Conservation (phyloP, 257 asterid genomes). For the Solanum chmielewskii region DNA sequence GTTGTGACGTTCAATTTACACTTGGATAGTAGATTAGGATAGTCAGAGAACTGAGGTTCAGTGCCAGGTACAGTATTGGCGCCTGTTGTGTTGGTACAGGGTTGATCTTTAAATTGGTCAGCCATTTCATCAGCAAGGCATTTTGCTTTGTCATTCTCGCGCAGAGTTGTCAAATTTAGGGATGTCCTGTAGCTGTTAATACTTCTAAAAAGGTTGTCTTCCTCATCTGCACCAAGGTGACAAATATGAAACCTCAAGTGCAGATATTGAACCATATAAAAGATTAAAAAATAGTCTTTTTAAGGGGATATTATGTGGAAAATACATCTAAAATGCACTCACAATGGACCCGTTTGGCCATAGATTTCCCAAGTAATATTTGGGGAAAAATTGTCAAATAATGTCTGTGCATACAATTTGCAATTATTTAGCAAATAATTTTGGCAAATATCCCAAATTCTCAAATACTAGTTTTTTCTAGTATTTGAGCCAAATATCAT, state of each 20-base stretch:
- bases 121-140: slow-evolving; percentile 80
- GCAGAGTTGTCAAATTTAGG: slow-evolving; percentile 50
- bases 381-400: too few species aligned
- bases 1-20: slow-evolving; percentile 69
- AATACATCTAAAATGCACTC: background rate
- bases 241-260: background rate
- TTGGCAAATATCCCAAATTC: too few species aligned
- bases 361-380: too few species aligned
- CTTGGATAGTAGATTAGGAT: slow-evolving; percentile 40
- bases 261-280: background rate
- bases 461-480: too few species aligned
- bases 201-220: slow-evolving; percentile 53
- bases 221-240: slow-evolving; percentile 46
- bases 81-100: slow-evolving; percentile 78
- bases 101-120: slow-evolving; percentile 52
- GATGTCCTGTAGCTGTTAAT: slow-evolving; percentile 65
- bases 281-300: background rate
- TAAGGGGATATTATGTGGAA: too few species aligned
- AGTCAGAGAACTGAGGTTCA: slow-evolving; percentile 50
- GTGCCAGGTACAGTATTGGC: slow-evolving; percentile 77
- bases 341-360: background rate
- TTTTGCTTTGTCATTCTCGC: slow-evolving; percentile 60
- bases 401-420: too few species aligned
- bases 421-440: too few species aligned
- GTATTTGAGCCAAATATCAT: too few species aligned